Evolutionary conservation across 352 stramenopile genomes (phyloP).

Genomic region (Globisporangium uncinulatum): DNA sequence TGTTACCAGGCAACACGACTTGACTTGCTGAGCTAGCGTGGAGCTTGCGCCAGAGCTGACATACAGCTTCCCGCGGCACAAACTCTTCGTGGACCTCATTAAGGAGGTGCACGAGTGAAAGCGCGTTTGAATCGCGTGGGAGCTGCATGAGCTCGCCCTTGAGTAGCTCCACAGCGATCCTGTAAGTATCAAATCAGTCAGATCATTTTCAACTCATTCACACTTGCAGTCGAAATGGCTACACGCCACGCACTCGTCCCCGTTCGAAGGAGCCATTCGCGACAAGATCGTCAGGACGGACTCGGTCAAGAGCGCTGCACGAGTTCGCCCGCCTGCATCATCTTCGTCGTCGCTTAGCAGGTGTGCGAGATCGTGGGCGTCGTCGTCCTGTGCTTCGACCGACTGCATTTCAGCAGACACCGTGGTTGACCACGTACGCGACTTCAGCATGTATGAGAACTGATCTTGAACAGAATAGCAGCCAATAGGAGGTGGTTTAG

Average conservation of each 20-base stretch:
- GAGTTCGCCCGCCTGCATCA: conserved; percentile 1
- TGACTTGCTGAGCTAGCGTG: background rate
- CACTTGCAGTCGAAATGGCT: background rate
- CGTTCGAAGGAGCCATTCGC: conserved; percentile 25
- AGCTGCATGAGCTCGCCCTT: conserved; percentile 25
- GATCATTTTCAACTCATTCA: background rate
- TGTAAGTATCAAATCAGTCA: conserved; percentile 1
- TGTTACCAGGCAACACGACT: background rate
- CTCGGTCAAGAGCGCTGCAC: conserved; percentile 13
- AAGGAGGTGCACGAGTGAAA: conserved; percentile 42
- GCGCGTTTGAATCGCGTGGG: conserved; percentile 23
- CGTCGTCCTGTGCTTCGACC: background rate
- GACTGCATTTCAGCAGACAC: no score
- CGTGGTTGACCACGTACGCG: no score
- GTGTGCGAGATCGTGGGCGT: conserved; percentile 31
- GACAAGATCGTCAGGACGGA: conserved; percentile 35
- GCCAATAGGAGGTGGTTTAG: no score
- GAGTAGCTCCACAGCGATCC: conserved; percentile 32
- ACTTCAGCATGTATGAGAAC: no score
- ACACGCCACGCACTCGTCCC: conserved; percentile 31
- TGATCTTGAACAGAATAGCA: no score
- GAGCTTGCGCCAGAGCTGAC: conserved; percentile 50
- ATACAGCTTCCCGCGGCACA: conserved; percentile 41
- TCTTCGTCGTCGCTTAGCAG: conserved; percentile 42
- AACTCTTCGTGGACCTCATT: conserved; percentile 42